Base-by-base conservation (phyloP, 2,329 filamentous ascomycete species). In the Verticillium dahliae region DNA sequence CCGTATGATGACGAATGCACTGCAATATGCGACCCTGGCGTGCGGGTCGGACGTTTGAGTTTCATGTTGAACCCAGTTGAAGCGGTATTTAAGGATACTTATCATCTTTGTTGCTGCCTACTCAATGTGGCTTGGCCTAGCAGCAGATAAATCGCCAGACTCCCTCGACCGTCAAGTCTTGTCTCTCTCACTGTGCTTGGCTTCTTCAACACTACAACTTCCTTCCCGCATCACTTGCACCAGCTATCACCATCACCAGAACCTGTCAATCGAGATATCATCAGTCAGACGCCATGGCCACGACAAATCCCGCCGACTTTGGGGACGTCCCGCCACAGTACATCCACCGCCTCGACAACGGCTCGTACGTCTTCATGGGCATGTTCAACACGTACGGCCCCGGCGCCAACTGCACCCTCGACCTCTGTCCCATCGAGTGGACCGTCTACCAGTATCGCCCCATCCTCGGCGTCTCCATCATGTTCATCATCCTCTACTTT, bases 371-470 rank as follows among this genome's bases (percentile, higher is more conserved):
- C 66, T 55, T 57, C 64, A 63, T 54, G 4, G 69, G 65, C 52
- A 57, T 35, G n/a, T 59, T 72, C 15, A 67, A 68, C 56, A 62
- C 66, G 63, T 83, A 81, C 61, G 81, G 81, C 55, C 77, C 80
- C 22, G 65, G 75, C 1, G 73, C 76, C 62, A 83, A 80, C 68
- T 83, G 81, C 69, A 84, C 79, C 0, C 75, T 83, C 37, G 77
- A 74, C 0, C 63, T 80, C 22, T 84, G 81, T 64, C 73, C 75
- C 1, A 61, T 82, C 41, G 71, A 80, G 64, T 74, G 68, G 67
- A 80, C 74, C 64, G 75, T 82, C 39, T 80, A 80, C 66, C 66
- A 71, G 56, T 84, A 84, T 68, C 77, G 73, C 4, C 81, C 81
- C 0, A 75, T 72, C 11, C 70, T 82, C 3, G 67, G 72, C 1